Evolutionary conservation across 2,329 filamentous ascomycete species (phyloP).

Genomic region (Colletotrichum incanum): DNA sequence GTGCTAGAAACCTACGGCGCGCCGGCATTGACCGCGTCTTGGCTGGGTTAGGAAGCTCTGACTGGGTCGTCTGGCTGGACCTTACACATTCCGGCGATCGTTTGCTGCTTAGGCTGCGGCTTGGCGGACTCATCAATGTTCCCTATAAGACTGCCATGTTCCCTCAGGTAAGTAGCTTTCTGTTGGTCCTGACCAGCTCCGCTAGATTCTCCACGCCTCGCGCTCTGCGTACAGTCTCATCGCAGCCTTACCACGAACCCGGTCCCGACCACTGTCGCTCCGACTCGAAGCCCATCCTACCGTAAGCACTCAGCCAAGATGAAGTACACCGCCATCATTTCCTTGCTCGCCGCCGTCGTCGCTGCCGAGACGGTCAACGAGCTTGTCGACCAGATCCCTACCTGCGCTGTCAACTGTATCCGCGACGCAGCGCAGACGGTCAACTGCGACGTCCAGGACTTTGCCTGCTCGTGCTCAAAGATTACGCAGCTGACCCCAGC

Average conservation of each 20-base stretch:
- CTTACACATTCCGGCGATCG: not conserved
- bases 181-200: not conserved
- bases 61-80: not conserved
- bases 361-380: conserved; percentile 47
- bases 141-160: conserved; percentile 18
- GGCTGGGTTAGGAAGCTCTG: conserved; percentile 11
- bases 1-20: conserved; percentile 16
- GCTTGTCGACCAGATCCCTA: conserved; percentile 53
- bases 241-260: not conserved
- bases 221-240: not conserved
- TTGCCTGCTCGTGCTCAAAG: conserved; percentile 57
- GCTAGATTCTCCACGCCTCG: not conserved
- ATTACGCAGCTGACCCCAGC: conserved; percentile 52
- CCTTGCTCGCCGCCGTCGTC: conserved; percentile 48
- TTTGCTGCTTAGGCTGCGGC: not conserved
- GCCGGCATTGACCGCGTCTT: conserved; percentile 17
- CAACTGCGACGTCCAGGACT: conserved; percentile 54
- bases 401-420: conserved; percentile 58
- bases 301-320: conserved; percentile 45
- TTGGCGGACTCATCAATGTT: not conserved
- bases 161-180: not conserved
- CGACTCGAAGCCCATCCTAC: not conserved
- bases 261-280: not conserved
- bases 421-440: conserved; percentile 49
- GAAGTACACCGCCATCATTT: conserved; percentile 49